Base-by-base conservation (phyloP, 1,284 basidiomycete species). In the Trametes polyzona region DNA sequence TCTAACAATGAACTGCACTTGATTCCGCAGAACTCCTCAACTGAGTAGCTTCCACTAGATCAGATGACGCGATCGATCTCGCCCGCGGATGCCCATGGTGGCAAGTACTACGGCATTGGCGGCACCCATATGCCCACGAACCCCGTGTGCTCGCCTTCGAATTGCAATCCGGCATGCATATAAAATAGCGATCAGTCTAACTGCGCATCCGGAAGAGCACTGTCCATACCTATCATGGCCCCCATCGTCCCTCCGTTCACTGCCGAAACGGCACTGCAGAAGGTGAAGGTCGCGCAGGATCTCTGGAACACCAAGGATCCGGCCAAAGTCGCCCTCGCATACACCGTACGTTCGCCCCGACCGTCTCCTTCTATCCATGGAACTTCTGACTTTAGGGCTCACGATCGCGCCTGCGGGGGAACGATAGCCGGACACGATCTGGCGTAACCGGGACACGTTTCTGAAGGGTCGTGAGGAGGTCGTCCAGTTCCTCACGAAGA, bases 401-500 rank as follows among this genome's bases (percentile, higher is more conserved):
- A 17, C 24, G 21, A 19, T 24, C 17, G 21, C 8, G 19, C 24
- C 2, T 24, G 11, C 19, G n/a, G n/a, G 3, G 9, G 33, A n/a
- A 16, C 8, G 6, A 17, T 51, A 71, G 69, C 65, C 67, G 17
- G 79, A 84, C 65, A 81, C 76, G 4, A 72, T 82, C 63, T 86
- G 84, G 85, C 74, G 86, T 24, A 88, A 88, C 70, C 73, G 86
- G 36, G 79, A 79, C 62, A 54, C 69, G 16, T 88, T 87, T 69
- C 65, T 82, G 56, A 63, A 65, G 26, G 85, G 84, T 0, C 75
- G 75, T 30, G 73, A 73, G 4, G 76, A 77, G 47, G 80, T 87
- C 43, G 72, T 77, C 56, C 63, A 71, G 44, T 85, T 87, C 68
- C 67, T 87, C 51, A 74, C 70, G 10, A 70, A 73, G 58, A 88